Base-by-base conservation (phyloP, 2,329 filamentous ascomycete genomes). In the Botrytis porri region DNA sequence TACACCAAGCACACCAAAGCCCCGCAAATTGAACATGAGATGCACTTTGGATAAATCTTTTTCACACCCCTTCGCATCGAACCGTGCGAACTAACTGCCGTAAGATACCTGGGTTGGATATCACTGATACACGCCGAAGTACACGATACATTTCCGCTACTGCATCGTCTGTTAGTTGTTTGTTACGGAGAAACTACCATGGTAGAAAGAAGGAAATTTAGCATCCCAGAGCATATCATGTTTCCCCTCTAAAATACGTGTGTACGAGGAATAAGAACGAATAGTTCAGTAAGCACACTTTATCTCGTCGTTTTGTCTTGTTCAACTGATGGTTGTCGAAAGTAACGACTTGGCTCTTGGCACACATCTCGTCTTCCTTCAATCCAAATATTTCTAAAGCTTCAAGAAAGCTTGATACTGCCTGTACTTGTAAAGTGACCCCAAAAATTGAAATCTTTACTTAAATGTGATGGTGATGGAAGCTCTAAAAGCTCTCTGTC, bases 261-360 rank as follows among this genome's bases (percentile, higher is more conserved):
- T 57, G n/a, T 37, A 25, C 18, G 10, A 39, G 59, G 35, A 61
- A 16, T 4, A 39, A 25, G 59, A 54, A n/a, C 51, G n/a, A 61
- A 14, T 54, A n/a, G 14, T 25, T 54, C n/a, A 54, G 25, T 54
- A 54, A 3, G n/a, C n/a, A 54, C 18, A 54, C n/a, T 54, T 29
- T n/a, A 9, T 16, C n/a, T n/a, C 22, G 20, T 22, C 59, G 59
- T 61, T 61, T n/a, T 25, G 59, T 62, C 25, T 37, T 37, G 32
- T 37, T 37, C 35, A 62, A 62, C 62, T n/a, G 39, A 45, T 22
- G 25, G 39, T 45, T 29, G 29, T 32, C 67, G 14, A 54, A 54
- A 39, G 54, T 14, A 43, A 70, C 16, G 45, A 48, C 67, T 70
- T 70, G 54, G 67, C 35, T 29, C 67, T 70, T 61, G 54, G 67